Evolutionary conservation across 176 grass and related monocot genomes (phyloP), one percentile per base, ranked within the genome.

Genomic region (Cenchrus americanus): DNA sequence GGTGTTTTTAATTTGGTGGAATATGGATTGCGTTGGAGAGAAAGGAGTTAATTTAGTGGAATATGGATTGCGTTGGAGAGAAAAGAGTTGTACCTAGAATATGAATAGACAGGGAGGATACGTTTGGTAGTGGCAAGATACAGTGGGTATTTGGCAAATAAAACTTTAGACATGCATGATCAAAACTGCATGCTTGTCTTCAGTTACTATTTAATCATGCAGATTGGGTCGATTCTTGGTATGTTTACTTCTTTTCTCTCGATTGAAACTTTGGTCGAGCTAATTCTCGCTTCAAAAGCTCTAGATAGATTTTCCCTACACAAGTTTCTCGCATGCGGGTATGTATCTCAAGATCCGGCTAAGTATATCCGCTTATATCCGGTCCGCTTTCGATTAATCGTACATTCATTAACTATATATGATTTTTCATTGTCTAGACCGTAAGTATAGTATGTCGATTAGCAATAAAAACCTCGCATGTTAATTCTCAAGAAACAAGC

Each of bases 171-270:
- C 4, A 10, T 14, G 12, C 19, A 8, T 14, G 12, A 7, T 48
- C 43, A 26, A 70, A 71, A 71, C 68, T 21, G 13, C 43, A 26
- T 50, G 69, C 12, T 2, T 42, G 14, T 42, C 32, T 41, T 67
- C 3, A 72, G 5, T 51, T 48, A 41, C 24, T 72, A 14, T 52
- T 52, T 30, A 17, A 27, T 50, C 46, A 72, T 72, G 14, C 69
- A 51, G 7, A 71, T 12, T 12, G 69, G 9, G 27, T 30, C 7
- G 44, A 72, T 14, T 71, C n/a, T 71, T 5, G 2, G 43, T 13
- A 71, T 24, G n/a, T 50, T 50, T 71, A 71, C 69, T 73, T 72
- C n/a, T 72, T 14, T 30, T 7, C n/a, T 73, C 44, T 44, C 34
- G 47, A n/a, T 30, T 30, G 27, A 30, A 30, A 30, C 1, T 30